Evolutionary conservation across 2,329 filamentous ascomycete species (phyloP).

Genomic region (Colletotrichum australisinense): DNA sequence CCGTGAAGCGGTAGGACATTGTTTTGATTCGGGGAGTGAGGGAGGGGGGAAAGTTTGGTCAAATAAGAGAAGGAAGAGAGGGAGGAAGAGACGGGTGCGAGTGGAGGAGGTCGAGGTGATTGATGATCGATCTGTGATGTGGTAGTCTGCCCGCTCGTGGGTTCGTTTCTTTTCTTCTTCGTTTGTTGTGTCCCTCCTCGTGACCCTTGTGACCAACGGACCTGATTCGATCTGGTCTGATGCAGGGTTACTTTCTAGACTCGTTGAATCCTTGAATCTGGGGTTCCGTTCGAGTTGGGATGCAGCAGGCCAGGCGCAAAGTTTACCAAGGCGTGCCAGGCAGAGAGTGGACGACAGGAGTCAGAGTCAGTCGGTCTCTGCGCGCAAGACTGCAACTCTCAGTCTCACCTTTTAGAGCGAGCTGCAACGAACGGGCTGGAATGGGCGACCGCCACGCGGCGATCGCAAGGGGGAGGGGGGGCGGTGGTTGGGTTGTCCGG

Average conservation of each 20-base stretch:
- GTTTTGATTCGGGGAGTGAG: conserved; percentile 5
- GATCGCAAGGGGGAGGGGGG: not conserved
- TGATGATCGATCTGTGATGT: conserved; percentile 28
- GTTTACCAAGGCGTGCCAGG: not conserved
- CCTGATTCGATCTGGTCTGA: conserved; percentile 6
- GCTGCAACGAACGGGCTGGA: conserved; percentile 32
- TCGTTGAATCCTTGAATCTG: not conserved
- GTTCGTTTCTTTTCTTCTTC: conserved; percentile 23
- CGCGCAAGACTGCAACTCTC: conserved; percentile 6
- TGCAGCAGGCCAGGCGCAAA: not conserved
- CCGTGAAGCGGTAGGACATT: conserved; percentile 29
- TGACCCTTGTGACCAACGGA: conserved; percentile 4
- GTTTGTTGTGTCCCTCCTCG: conserved; percentile 4
- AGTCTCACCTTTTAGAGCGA: conserved; percentile 35
- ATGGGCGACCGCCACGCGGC: conserved; percentile 14
- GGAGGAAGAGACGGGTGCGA: not conserved
- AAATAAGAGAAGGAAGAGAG: not conserved
- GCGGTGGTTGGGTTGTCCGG: conserved; percentile 2
- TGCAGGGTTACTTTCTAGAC: conserved; percentile 15
- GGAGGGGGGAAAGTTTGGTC: not conserved
- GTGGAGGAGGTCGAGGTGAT: conserved; percentile 2
- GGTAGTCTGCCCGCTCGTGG: conserved; percentile 16
- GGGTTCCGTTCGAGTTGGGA: conserved; percentile 10
- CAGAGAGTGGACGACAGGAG: not conserved
- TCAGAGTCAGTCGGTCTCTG: not conserved